Evolutionary conservation across 2,329 filamentous ascomycete species (phyloP), one percentile per base, ranked within the genome.

Genomic region (Trichoderma atrobrunneum): DNA sequence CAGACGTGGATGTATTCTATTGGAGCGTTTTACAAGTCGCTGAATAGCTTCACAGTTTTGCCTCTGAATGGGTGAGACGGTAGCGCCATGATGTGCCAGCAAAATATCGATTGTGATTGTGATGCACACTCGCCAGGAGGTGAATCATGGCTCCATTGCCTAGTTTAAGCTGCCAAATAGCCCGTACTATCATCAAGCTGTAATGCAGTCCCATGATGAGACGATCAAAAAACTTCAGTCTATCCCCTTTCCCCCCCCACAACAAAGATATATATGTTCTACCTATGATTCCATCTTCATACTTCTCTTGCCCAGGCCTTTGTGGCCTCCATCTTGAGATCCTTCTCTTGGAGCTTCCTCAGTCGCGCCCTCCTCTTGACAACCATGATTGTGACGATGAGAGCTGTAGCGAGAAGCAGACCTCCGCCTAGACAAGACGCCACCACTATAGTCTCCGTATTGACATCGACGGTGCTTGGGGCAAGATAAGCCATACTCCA

Each of bases 1-100:
- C 3, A 70, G 57, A 70, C 66, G 57, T 70, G 66, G 56, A 54
- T 70, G 66, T 54, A 24, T 62, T 59, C 57, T 51, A 70, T 70
- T 70, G 66, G 66, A 70, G 28, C 56, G 16, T n/a, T 12, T 26
- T 2, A 11, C 21, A 21, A 11, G 18, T 5, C 36, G 16, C 43
- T 26, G 63, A 66, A 21, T 28, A 36, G 43, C 16, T 36, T 60
- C 21, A 28, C 12, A 7, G 7, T 1, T 48, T 28, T 30, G 5
- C n/a, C 61, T 64, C 24, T 64, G 21, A 30, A 48, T 64, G 36
- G 16, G 56, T 18, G 18, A 30, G 18, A n/a, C 26, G 16, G 18
- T 30, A 12, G 16, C 34, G 60, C 28, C n/a, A 21, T 30, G 24
- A 63, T 28, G 34, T n/a, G 21, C 32, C 18, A 26, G 36, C 10